Evolutionary conservation across 225 moss, liverwort and hornwort genomes (phyloP).

Genomic region (Polytrichum formosum): DNA sequence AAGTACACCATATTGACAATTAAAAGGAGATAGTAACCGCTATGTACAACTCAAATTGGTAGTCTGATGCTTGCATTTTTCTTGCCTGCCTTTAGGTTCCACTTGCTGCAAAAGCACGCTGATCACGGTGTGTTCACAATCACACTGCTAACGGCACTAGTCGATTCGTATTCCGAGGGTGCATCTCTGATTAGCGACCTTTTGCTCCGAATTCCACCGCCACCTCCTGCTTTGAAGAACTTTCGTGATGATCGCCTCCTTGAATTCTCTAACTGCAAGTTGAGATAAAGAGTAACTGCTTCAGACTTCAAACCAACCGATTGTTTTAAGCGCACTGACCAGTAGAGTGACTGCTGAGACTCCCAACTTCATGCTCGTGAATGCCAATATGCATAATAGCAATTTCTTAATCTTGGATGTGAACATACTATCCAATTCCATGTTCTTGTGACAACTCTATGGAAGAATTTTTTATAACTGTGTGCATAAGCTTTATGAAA

Average conservation of each 20-base stretch:
- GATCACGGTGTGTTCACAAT: slow-evolving; percentile 10
- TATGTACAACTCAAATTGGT: slow-evolving; percentile 23
- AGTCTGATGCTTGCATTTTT: neutral
- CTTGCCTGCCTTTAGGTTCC: neutral
- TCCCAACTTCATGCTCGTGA: too few relatives aligned
- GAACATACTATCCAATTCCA: too few relatives aligned
- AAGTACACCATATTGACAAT: neutral
- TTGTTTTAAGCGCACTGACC: too few relatives aligned
- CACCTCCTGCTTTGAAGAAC: slow-evolving; percentile 7
- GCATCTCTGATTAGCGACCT: slow-evolving; percentile 3
- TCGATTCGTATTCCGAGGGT: slow-evolving; percentile 7
- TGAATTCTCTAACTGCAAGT: slow-evolving; percentile 5
- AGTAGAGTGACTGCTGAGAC: too few relatives aligned
- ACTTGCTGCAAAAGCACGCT: neutral
- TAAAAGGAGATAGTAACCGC: neutral
- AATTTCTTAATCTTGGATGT: too few relatives aligned
- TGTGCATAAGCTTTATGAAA: too few relatives aligned
- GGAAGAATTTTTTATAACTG: too few relatives aligned
- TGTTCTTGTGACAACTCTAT: too few relatives aligned
- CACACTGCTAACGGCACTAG: slow-evolving; percentile 15
- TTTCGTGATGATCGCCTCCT: slow-evolving; percentile 13
- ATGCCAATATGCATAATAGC: too few relatives aligned
- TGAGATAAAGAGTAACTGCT: neutral
- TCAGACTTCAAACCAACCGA: too few relatives aligned
- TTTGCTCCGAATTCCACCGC: slow-evolving; percentile 9